A percentile compares a stretch with the other conserved stretches of the same genome.
Evolutionary conservation across 1,139 yeast genomes (phyloP).

Genomic region (Lodderomyces orthopsilosis): DNA sequence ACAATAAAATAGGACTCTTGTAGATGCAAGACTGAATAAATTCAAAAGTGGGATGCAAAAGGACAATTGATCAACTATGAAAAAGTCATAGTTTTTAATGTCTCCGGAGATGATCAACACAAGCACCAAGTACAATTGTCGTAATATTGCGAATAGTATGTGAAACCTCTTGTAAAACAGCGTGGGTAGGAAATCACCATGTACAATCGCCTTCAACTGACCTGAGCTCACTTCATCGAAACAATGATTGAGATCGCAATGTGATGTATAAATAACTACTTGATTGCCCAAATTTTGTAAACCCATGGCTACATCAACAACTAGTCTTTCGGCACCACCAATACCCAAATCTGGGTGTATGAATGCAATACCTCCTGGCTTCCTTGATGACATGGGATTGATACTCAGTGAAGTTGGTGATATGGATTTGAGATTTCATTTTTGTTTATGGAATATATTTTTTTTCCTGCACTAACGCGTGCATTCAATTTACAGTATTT

Average conservation of each 20-base stretch:
- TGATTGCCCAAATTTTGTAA: slow-evolving; percentile 67
- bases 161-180: slow-evolving; percentile 62
- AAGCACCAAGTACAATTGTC: slow-evolving; percentile 71
- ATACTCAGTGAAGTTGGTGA: not conserved
- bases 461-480: not conserved
- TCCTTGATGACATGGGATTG: slow-evolving; percentile 1
- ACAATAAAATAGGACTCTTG: slow-evolving; percentile 74
- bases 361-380: slow-evolving; percentile 56
- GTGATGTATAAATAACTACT: slow-evolving; percentile 78
- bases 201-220: slow-evolving; percentile 59
- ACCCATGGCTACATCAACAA: slow-evolving; percentile 93
- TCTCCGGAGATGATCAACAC: slow-evolving; percentile 50
- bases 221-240: slow-evolving; percentile 79
- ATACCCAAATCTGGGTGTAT: slow-evolving; percentile 96
- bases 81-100: slow-evolving; percentile 57
- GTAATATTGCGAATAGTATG: slow-evolving; percentile 76
- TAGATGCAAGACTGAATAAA: slow-evolving; percentile 39
- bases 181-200: slow-evolving; percentile 84
- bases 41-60: slow-evolving; percentile 78
- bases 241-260: slow-evolving; percentile 82
- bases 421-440: not conserved
- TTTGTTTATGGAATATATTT: not conserved
- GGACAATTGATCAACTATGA: slow-evolving; percentile 85
- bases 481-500: too few species aligned
- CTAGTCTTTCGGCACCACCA: slow-evolving; percentile 94